Conservation (phyloP, 495 filamentous ascomycete species). For the Tuber borchii region DNA sequence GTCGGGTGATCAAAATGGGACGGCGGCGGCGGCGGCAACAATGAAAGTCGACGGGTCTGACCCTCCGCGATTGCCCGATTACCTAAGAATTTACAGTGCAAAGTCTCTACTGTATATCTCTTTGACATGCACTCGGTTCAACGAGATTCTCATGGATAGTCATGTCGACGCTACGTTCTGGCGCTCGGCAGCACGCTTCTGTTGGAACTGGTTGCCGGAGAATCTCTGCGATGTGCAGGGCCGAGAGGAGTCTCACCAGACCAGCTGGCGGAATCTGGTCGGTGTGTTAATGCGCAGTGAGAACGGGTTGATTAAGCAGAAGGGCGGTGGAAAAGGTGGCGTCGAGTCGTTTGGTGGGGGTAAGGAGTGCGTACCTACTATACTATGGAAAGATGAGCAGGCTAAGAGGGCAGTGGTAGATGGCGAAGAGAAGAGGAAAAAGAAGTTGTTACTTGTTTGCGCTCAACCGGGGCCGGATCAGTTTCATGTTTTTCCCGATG, state of each 20-base stretch:
- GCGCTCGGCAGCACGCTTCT: slow-evolving; percentile 31
- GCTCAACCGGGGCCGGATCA: slow-evolving; percentile 36
- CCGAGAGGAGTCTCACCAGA: slow-evolving; percentile 27
- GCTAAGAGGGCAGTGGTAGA: neutral
- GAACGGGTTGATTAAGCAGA: slow-evolving; percentile 36
- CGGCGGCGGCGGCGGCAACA: neutral
- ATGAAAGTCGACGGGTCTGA: slow-evolving; percentile 9
- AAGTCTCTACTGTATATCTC: slow-evolving; percentile 34
- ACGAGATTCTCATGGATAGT: slow-evolving; percentile 29
- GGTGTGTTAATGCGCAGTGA: slow-evolving; percentile 42
- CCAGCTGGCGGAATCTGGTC: slow-evolving; percentile 41
- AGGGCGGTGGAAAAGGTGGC: slow-evolving; percentile 33
- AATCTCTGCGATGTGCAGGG: slow-evolving; percentile 38
- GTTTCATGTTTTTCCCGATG: slow-evolving; percentile 23
- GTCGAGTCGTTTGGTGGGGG: slow-evolving; percentile 37
- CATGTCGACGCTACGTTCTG: slow-evolving; percentile 36
- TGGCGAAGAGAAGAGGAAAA: slow-evolving; percentile 1
- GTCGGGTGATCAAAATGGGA: neutral
- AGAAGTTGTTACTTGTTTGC: slow-evolving; percentile 34
- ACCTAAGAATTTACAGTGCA: slow-evolving; percentile 28
- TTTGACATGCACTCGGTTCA: slow-evolving; percentile 33
- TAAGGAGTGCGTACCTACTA: slow-evolving; percentile 21
- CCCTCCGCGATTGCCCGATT: slow-evolving; percentile 15
- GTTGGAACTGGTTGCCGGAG: slow-evolving; percentile 34
- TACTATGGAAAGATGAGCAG: slow-evolving; percentile 25